Conservation (phyloP, 2,329 filamentous ascomycete species). For the Cryphonectria radicalis region DNA sequence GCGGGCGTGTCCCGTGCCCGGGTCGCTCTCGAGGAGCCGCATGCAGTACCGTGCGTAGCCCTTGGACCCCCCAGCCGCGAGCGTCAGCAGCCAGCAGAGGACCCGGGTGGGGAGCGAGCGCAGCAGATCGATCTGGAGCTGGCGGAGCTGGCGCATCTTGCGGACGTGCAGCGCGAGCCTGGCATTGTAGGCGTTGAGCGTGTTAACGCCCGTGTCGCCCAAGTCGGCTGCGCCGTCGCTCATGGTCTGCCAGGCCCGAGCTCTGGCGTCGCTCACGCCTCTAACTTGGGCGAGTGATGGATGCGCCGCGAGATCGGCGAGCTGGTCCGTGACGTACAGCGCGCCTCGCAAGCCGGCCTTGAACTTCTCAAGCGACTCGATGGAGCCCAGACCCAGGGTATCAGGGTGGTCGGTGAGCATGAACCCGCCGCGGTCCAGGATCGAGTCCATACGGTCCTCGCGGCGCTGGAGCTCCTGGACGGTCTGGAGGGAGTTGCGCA, state of each 20-base stretch:
- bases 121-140: not conserved
- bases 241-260: not conserved
- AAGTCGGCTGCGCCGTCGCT: not conserved
- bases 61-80: conserved; percentile 6
- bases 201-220: not conserved
- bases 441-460: conserved; percentile 20
- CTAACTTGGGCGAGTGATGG: not conserved
- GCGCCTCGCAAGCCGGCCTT: conserved; percentile 23
- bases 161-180: not conserved
- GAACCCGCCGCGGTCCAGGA: conserved; percentile 24
- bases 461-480: conserved; percentile 24
- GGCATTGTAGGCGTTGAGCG: not conserved
- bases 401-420: conserved; percentile 17
- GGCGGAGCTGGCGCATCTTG: conserved; percentile 3
- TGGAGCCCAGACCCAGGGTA: conserved; percentile 9
- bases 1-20: conserved; percentile 17
- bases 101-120: not conserved
- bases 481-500: conserved; percentile 19
- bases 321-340: conserved; percentile 17
- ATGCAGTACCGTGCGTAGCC: conserved; percentile 15
- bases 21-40: conserved; percentile 15
- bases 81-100: conserved; percentile 15
- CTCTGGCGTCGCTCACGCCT: not conserved
- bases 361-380: conserved; percentile 15
- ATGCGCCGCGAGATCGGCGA: conserved; percentile 18